Base-by-base conservation (phyloP, 805 yeast species). In the Wickerhamiella musiphila region DNA sequence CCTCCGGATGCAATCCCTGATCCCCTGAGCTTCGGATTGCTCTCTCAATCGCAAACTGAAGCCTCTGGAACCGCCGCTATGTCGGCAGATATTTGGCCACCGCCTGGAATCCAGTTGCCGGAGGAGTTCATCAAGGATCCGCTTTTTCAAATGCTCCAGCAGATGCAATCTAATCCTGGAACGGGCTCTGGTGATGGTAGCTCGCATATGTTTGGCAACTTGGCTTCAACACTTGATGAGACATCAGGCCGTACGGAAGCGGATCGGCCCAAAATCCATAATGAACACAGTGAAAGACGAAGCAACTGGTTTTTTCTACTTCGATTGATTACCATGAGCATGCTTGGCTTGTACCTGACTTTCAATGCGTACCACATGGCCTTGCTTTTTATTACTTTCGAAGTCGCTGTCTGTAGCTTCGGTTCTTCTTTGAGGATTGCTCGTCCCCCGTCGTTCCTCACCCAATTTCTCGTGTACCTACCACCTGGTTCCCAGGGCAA, bases 401-500 rank as follows among this genome's bases (percentile, higher is more conserved):
- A 53, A 37, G 28, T 43, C 6, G 36, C 34, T 7, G 31, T 51
- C 27, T 38, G 42, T 9, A n/a, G n/a, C 35, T 46, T n/a, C 16
- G 43, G n/a, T 42, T 46, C 23, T 35, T 40, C 28, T 14, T 45
- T n/a, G 6, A 12, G 26, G 13, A 23, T 45, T 8, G 54, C 50
- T 16, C 44, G 39, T 37, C 19, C 34, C 40, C 12, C 39, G 31
- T 11, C 42, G 35, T 9, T 14, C 46, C 28, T 49, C 14, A 43
- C 43, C 10, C 42, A 44, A 7, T 31, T 53, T 26, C 37, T 52
- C 5, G 36, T 38, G 9, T 45, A 47, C 41, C 38, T 53, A 21
- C 57, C 57, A 2, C 31, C 27, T 12, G 42, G 43, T 10, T 45
- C 47, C 30, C 38, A 42, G 21, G 33, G 37, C 13, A 48, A 47